Base-by-base conservation (phyloP, 177 flowering plant species). In the Vitis hybrid region DNA sequence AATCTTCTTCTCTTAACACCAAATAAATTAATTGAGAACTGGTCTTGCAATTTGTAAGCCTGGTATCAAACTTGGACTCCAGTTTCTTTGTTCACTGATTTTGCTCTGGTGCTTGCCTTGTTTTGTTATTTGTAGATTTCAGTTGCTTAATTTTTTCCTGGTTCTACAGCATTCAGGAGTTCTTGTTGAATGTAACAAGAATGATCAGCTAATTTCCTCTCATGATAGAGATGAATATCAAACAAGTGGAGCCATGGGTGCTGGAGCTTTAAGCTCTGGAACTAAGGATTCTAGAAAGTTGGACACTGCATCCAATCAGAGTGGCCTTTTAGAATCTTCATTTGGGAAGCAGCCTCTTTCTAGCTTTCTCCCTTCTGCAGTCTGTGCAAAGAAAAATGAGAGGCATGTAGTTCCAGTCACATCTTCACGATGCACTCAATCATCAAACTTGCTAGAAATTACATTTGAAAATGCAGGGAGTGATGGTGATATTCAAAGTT, bases 131-230 rank as follows among this genome's bases (percentile, higher is more conserved):
- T 56, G 29, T 21, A 19, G 15, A 39, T 52, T 48, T 39, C 51
- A 19, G 45, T 18, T 31, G 45, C 62, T 69, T 26, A 15, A 3
- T 16, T 15, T 13, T 33, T 18, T 70, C 7, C 12, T 15, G 88
- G 45, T 39, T 5, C 45, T 39, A 39, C 80, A 83, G 72, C 65
- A 79, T 58, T 65, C 81, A 68, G 83, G 84, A 75, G 75, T 85
- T 48, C 91, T 89, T 72, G 75, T 72, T 70, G 94, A 89, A 60
- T 85, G 76, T 14, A 77, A 86, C 62, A n/a, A 75, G 48, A 82
- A 86, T 74, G 84, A 86, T 71, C 51, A 73, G 55, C 74, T 70
- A 14, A 62, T 84, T 14, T 79, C 81, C 75, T 91, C 98, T 70
- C 94, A 94, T 60, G 83, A 80, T 77, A 85, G 72, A 69, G 76